These are phyloP conservation scores for Rhizopogon parksii DNA, from an alignment of 1,284 basidiomycete genomes.

Conservation along the genomic window DNA sequence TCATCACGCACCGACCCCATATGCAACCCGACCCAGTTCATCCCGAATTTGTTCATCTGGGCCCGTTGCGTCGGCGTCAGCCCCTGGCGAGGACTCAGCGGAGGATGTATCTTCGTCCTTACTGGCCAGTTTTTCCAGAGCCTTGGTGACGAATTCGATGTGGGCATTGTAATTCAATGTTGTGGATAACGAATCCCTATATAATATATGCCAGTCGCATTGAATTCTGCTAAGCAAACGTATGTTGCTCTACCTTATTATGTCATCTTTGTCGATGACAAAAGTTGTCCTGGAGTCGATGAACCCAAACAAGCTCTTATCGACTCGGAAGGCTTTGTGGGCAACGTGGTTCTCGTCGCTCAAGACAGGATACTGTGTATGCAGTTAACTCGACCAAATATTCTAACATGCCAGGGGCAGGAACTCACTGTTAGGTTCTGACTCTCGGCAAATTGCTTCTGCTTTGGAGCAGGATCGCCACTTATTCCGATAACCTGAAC, in stretches of 20 bases:
- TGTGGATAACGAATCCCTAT: constrained; percentile 48
- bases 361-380: constrained; percentile 59
- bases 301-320: constrained; percentile 60
- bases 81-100: neutral
- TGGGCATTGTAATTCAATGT: constrained; percentile 59
- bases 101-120: constrained; percentile 9
- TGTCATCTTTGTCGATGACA: constrained; percentile 64
- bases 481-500: constrained; percentile 68
- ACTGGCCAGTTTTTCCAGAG: constrained; percentile 47
- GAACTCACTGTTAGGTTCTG: constrained; percentile 52
- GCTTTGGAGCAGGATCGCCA: constrained; percentile 60
- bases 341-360: constrained; percentile 61
- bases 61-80: neutral
- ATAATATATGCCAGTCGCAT: neutral
- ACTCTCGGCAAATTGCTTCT: constrained; percentile 68
- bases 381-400: neutral
- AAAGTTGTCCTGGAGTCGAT: constrained; percentile 64
- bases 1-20: constrained; percentile 14
- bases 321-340: constrained; percentile 57
- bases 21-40: constrained; percentile 17
- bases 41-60: constrained; percentile 9
- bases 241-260: constrained; percentile 42
- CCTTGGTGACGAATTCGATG: constrained; percentile 59
- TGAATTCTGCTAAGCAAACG: neutral
- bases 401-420: neutral